A percentile compares a stretch with the other conserved stretches of the same genome.
Evolutionary conservation across 2,329 filamentous ascomycete genomes (phyloP).

Genomic region (Penicillium freii): DNA sequence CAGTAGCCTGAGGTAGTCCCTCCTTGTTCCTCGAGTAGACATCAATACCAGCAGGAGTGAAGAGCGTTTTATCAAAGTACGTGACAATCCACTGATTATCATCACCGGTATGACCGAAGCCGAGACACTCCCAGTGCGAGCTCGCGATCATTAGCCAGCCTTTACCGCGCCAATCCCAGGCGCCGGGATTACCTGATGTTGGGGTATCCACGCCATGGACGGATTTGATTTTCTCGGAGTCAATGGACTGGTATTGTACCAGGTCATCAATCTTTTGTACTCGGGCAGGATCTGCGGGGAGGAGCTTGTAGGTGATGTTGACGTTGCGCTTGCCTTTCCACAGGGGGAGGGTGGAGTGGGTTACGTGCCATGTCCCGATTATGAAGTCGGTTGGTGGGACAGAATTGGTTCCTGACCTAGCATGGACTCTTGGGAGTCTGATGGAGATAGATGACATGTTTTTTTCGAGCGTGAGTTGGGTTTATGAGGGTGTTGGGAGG

Average conservation of each 20-base stretch:
- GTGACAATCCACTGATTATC: slow-evolving; percentile 69
- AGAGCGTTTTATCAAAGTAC: slow-evolving; percentile 79
- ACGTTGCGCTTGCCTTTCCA: slow-evolving; percentile 27
- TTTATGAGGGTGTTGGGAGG: not conserved
- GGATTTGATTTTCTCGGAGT: slow-evolving; percentile 17
- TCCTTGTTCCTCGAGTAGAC: slow-evolving; percentile 60
- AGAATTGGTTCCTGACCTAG: not conserved
- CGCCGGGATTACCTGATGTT: slow-evolving; percentile 29
- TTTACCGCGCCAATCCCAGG: slow-evolving; percentile 76
- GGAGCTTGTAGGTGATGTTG: slow-evolving; percentile 21
- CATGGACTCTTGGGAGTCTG: not conserved
- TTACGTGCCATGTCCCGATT: slow-evolving; percentile 25
- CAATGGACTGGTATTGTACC: slow-evolving; percentile 17
- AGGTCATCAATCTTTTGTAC: slow-evolving; percentile 20
- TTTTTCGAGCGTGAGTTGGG: not conserved
- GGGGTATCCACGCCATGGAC: slow-evolving; percentile 21
- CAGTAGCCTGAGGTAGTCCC: not conserved
- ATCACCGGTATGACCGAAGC: slow-evolving; percentile 28
- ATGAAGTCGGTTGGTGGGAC: slow-evolving; percentile 18
- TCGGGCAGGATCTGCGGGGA: slow-evolving; percentile 7
- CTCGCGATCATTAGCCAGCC: slow-evolving; percentile 70
- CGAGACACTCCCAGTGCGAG: slow-evolving; percentile 68
- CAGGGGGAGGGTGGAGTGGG: slow-evolving; percentile 22
- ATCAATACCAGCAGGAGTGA: slow-evolving; percentile 79
- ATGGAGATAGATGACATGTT: not conserved